Evolutionary conservation across 495 filamentous ascomycete genomes (phyloP).

Genomic region (Podospora australis): DNA sequence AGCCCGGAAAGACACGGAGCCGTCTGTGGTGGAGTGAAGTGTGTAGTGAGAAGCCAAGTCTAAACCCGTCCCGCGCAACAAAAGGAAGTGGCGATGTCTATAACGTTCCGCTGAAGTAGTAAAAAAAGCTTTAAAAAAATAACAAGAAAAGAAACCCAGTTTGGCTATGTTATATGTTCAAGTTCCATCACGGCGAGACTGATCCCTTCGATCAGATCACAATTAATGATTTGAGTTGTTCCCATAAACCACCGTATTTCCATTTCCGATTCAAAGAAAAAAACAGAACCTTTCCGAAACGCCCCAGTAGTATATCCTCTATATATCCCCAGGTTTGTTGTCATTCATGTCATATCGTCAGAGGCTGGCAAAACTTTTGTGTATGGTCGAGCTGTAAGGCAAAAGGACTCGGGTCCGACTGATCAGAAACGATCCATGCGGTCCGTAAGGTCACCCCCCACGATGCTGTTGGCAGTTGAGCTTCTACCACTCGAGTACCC

Average conservation of each 20-base stretch:
- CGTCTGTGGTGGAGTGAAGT: no score
- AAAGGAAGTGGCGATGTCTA: constrained; percentile 22
- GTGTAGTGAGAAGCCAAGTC: constrained; percentile 18
- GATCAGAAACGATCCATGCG: constrained; percentile 21
- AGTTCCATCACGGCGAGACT: constrained; percentile 6
- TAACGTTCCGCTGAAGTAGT: constrained; percentile 1
- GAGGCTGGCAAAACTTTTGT: constrained; percentile 1
- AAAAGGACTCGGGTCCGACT: neutral
- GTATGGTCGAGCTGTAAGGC: neutral
- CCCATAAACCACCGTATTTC: neutral
- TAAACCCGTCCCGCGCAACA: constrained; percentile 14
- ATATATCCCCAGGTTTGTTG: constrained; percentile 12
- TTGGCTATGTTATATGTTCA: constrained; percentile 7
- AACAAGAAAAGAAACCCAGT: constrained; percentile 4
- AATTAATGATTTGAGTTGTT: constrained; percentile 1
- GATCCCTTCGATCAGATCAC: constrained; percentile 1
- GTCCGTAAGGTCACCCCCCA: constrained; percentile 38
- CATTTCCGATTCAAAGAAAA: constrained; percentile 15
- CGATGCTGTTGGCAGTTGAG: constrained; percentile 42
- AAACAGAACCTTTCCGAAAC: constrained; percentile 13
- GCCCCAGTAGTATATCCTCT: constrained; percentile 20
- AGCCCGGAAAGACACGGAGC: constrained; percentile 1
- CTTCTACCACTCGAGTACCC: constrained; percentile 52
- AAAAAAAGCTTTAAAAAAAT: constrained; percentile 5
- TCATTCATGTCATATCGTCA: constrained; percentile 28